A percentile compares a stretch with the other conserved stretches of the same genome.
phyloP scores from a whole-genome alignment of 139 green algal genomes.

The Chlorella sorokiniana region DNA sequence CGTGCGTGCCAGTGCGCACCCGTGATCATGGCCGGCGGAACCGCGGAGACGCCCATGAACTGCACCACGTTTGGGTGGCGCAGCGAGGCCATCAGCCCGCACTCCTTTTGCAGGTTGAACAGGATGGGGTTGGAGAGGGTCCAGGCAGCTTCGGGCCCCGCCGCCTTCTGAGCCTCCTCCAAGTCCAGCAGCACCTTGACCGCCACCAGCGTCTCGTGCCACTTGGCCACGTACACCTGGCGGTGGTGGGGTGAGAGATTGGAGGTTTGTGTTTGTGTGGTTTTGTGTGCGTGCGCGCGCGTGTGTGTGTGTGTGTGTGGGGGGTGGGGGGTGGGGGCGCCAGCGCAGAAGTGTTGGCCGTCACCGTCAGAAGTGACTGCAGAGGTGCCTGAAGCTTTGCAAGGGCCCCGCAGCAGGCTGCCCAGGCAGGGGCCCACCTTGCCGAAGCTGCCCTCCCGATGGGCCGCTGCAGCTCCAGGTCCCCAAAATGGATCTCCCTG shows the following conservation, averaged over 20 bases:
- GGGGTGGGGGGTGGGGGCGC: not conserved
- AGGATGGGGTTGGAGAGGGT: conserved; percentile 34
- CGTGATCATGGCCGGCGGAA: conserved; percentile 36
- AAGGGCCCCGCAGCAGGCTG: too few species aligned
- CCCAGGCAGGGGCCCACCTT: not conserved
- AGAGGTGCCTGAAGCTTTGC: too few species aligned
- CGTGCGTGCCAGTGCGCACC: too few species aligned
- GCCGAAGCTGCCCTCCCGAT: conserved; percentile 14
- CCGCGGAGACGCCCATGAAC: conserved; percentile 60
- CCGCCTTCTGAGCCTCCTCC: conserved; percentile 20
- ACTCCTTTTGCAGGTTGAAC: conserved; percentile 47
- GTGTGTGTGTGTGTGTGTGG: not conserved
- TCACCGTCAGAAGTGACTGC: too few species aligned
- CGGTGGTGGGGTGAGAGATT: not conserved
- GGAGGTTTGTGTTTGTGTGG: not conserved
- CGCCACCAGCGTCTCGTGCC: conserved; percentile 64
- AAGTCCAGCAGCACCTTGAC: conserved; percentile 57
- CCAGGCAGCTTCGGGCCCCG: conserved; percentile 25
- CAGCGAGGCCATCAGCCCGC: conserved; percentile 56
- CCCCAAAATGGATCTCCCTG: conserved; percentile 16
- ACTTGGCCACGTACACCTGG: conserved; percentile 64
- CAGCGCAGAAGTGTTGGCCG: too few species aligned
- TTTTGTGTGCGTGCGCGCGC: too few species aligned
- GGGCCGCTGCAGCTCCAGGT: not conserved
- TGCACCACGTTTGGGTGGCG: conserved; percentile 53